A percentile compares a stretch with the other conserved stretches of the same genome.
Evolutionary conservation across 2,329 filamentous ascomycete genomes (phyloP).

Genomic region (Xylariomycetidae sp.): DNA sequence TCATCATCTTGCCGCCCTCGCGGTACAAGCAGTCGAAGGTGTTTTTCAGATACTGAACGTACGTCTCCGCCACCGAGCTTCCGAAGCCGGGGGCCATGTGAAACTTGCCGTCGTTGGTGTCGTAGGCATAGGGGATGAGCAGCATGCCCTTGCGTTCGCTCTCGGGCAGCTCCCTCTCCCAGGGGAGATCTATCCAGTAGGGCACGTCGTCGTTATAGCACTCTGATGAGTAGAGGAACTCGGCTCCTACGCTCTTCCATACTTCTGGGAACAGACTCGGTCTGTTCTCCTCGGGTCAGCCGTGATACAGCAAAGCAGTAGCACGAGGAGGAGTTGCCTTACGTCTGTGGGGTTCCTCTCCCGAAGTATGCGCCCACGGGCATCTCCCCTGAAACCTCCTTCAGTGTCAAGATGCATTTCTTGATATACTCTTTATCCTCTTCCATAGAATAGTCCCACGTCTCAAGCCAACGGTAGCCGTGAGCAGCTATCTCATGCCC

Average conservation of each 20-base stretch:
- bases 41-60: conserved; percentile 36
- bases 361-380: conserved; percentile 32
- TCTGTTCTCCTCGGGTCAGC: neutral
- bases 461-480: conserved; percentile 38
- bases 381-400: conserved; percentile 27
- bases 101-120: conserved; percentile 38
- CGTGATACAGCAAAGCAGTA: no score
- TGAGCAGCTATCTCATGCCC: conserved; percentile 38
- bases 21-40: conserved; percentile 36
- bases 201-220: conserved; percentile 25
- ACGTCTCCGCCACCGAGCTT: conserved; percentile 30
- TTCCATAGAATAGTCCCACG: conserved; percentile 31
- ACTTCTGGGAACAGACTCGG: conserved; percentile 21
- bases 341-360: conserved; percentile 25
- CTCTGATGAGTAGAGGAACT: conserved; percentile 24
- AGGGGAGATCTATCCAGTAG: conserved; percentile 24
- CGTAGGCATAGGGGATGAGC: conserved; percentile 33
- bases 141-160: conserved; percentile 33
- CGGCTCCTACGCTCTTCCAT: conserved; percentile 21
- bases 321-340: no score
- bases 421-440: conserved; percentile 35
- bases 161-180: conserved; percentile 21
- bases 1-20: conserved; percentile 39
- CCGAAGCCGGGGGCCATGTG: conserved; percentile 38
- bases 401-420: conserved; percentile 29